phyloP scores from a whole-genome alignment of 1,139 yeast genomes.

The Pichia sp. region DNA sequence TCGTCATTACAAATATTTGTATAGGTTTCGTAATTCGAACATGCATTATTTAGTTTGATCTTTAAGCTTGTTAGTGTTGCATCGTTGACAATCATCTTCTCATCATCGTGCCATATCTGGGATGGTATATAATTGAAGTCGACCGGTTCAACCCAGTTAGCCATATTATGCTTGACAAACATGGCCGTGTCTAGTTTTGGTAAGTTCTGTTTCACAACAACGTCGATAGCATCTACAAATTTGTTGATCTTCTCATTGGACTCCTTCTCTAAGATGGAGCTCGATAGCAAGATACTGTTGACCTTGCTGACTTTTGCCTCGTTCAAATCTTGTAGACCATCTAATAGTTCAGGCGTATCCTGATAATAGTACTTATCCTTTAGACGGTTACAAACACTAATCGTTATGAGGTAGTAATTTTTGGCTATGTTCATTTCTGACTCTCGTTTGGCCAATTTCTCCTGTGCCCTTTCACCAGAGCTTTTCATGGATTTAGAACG shows the following conservation, averaged over 20 bases:
- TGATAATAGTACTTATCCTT: conserved; percentile 88
- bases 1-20: conserved; percentile 43
- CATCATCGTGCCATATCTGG: conserved; percentile 97
- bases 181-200: conserved; percentile 79
- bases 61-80: conserved; percentile 65
- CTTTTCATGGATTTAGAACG: conserved; percentile 66
- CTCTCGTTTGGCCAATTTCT: conserved; percentile 58
- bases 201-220: conserved; percentile 62
- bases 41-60: conserved; percentile 49
- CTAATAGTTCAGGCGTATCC: conserved; percentile 88
- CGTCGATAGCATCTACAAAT: conserved; percentile 49
- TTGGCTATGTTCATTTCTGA: conserved; percentile 82
- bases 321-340: conserved; percentile 78
- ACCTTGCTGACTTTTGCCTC: conserved; percentile 71
- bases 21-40: conserved; percentile 41
- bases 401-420: conserved; percentile 73
- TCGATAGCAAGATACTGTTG: conserved; percentile 65
- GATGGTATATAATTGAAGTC: conserved; percentile 86
- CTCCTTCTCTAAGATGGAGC: conserved; percentile 59
- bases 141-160: conserved; percentile 76
- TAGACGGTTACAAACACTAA: conserved; percentile 80
- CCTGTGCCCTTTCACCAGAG: conserved; percentile 52
- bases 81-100: conserved; percentile 53
- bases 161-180: conserved; percentile 84
- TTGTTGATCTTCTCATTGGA: conserved; percentile 50